Evolutionary conservation across 1,284 basidiomycete species (phyloP).

Genomic region (Malassezia caprae): DNA sequence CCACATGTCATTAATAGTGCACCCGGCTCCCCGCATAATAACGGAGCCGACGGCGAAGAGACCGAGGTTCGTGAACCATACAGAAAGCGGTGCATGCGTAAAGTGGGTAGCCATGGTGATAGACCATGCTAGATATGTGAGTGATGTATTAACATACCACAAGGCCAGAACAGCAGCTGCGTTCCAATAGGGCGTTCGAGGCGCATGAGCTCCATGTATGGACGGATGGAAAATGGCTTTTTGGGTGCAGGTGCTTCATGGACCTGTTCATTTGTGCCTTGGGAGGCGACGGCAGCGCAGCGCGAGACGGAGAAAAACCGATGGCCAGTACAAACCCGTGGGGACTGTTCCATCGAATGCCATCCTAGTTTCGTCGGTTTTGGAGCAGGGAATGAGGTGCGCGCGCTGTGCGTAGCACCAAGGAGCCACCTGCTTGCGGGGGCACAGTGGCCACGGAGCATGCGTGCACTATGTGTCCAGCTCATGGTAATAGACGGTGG

Average conservation of each 20-base stretch:
- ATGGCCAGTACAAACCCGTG: background rate
- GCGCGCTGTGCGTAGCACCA: background rate
- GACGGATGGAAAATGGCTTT: conserved; percentile 45
- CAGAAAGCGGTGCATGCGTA: conserved; percentile 22
- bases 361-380: background rate
- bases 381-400: background rate
- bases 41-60: conserved; percentile 83
- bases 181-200: conserved; percentile 94
- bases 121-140: conserved; percentile 27
- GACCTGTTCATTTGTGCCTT: background rate
- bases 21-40: conserved; percentile 95
- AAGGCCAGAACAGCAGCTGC: conserved; percentile 81
- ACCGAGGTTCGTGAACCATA: conserved; percentile 50
- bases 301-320: background rate
- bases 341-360: background rate
- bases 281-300: background rate
- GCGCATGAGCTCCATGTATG: conserved; percentile 75
- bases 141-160: conserved; percentile 56
- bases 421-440: background rate
- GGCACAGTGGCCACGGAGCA: background rate
- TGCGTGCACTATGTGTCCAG: background rate
- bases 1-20: conserved; percentile 99
- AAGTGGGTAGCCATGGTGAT: conserved; percentile 42
- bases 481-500: background rate
- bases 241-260: background rate